phyloP scores from a whole-genome alignment of 257 asterid genomes.

The Solanum paucissectum region DNA sequence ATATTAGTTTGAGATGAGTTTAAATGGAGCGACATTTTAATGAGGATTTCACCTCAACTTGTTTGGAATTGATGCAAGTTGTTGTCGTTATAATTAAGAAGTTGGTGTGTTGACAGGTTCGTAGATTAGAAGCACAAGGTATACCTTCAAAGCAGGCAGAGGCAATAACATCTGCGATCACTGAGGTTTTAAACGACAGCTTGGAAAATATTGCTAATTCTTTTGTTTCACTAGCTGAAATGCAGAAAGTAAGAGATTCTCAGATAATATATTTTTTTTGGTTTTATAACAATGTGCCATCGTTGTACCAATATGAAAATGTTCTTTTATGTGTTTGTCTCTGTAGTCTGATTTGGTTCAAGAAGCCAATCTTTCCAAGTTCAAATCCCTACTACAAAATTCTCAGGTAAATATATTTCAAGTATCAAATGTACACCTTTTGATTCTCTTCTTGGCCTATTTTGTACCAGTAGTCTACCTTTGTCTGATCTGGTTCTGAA shows the following conservation, averaged over 20 bases:
- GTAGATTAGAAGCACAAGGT: constrained; percentile 55
- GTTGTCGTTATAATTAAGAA: neutral
- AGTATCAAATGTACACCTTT: neutral
- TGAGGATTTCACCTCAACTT: neutral
- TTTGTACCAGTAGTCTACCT: neutral
- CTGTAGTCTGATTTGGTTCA: constrained; percentile 35
- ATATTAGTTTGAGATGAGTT: neutral
- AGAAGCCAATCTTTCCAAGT: constrained; percentile 39
- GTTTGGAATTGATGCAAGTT: neutral
- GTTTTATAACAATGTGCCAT: neutral
- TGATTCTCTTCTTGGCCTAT: neutral
- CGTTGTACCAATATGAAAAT: neutral
- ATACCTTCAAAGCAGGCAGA: constrained; percentile 51
- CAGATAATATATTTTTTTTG: neutral
- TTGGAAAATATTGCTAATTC: constrained; percentile 41
- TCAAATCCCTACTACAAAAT: constrained; percentile 44
- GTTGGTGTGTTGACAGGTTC: constrained; percentile 22
- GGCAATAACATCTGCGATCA: constrained; percentile 55
- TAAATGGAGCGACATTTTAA: neutral
- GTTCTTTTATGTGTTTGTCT: neutral
- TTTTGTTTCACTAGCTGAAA: constrained; percentile 36
- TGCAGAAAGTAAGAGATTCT: constrained; percentile 44
- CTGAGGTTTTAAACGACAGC: constrained; percentile 41
- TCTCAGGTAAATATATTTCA: constrained; percentile 33
- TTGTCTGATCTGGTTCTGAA: neutral